A percentile compares a stretch with the other conserved stretches of the same genome.
phyloP scores from a whole-genome alignment of 2,329 filamentous ascomycete species.

The Colletotrichum chrysophilum region DNA sequence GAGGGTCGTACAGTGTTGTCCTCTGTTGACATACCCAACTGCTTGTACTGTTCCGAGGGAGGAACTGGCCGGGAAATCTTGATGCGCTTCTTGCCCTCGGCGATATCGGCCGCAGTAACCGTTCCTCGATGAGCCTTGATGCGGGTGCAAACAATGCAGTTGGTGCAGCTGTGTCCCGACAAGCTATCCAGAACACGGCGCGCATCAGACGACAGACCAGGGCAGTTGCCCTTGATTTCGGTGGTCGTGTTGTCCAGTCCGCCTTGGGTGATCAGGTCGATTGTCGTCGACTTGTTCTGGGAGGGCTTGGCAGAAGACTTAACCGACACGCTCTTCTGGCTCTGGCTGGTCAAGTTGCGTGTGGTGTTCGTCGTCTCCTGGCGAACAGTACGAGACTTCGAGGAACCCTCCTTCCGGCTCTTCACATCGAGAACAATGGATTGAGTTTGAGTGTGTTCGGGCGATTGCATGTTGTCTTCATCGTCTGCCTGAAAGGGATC shows the following conservation, averaged over 20 bases:
- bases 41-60: conserved; percentile 55
- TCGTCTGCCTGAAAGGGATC: conserved; percentile 25
- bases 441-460: conserved; percentile 27
- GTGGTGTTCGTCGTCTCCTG: conserved; percentile 20
- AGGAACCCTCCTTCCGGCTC: conserved; percentile 5
- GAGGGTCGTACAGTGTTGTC: conserved; percentile 68
- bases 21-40: conserved; percentile 47
- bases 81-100: conserved; percentile 61
- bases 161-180: conserved; percentile 59
- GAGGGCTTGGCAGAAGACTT: conserved; percentile 16
- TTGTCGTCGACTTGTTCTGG: conserved; percentile 15
- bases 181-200: conserved; percentile 58
- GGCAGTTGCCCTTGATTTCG: conserved; percentile 32
- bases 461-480: conserved; percentile 25
- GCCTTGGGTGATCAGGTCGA: conserved; percentile 21
- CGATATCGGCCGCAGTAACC: conserved; percentile 39
- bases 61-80: conserved; percentile 69
- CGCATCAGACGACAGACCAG: conserved; percentile 56
- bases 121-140: conserved; percentile 51
- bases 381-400: conserved; percentile 10
- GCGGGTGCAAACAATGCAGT: conserved; percentile 63
- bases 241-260: conserved; percentile 17
- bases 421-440: conserved; percentile 26
- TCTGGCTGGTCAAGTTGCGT: conserved; percentile 24
- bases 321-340: conserved; percentile 6